A percentile compares a stretch with the other conserved stretches of the same genome.
Evolutionary conservation across 2,329 filamentous ascomycete species (phyloP).

Genomic region (Aurifilum marmelostoma): DNA sequence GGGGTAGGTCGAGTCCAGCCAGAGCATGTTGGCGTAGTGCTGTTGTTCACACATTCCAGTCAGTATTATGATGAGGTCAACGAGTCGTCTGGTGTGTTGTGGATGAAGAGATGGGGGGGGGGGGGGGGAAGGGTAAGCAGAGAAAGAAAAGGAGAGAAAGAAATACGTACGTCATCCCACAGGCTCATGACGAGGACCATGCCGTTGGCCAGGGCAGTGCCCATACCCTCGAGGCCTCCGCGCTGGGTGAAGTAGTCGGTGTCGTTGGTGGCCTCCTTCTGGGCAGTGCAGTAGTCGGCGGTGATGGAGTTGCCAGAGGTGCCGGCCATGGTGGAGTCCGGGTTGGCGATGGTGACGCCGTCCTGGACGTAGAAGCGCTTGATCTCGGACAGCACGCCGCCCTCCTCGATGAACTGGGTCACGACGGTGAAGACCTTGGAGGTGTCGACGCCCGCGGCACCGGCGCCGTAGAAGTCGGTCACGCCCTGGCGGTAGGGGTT

Average conservation of each 20-base stretch:
- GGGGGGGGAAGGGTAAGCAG: too few species aligned
- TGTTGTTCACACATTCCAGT: slow-evolving; percentile 14
- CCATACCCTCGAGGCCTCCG: slow-evolving; percentile 58
- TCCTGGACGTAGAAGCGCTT: slow-evolving; percentile 63
- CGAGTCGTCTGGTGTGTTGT: too few species aligned
- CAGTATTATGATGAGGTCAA: not conserved
- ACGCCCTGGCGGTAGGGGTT: slow-evolving; percentile 68
- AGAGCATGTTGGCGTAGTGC: slow-evolving; percentile 70
- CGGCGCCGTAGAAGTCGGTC: slow-evolving; percentile 62
- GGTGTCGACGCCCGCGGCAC: slow-evolving; percentile 57
- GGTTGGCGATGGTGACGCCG: slow-evolving; percentile 52
- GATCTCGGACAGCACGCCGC: slow-evolving; percentile 46
- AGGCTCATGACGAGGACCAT: slow-evolving; percentile 66
- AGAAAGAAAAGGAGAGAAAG: too few species aligned
- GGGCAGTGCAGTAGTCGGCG: slow-evolving; percentile 56
- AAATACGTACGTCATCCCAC: slow-evolving; percentile 54
- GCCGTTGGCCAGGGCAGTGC: slow-evolving; percentile 53
- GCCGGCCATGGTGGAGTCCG: slow-evolving; percentile 43
- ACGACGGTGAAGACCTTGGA: slow-evolving; percentile 62
- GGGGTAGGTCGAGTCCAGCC: slow-evolving; percentile 69
- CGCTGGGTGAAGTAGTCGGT: slow-evolving; percentile 53
- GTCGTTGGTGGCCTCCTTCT: slow-evolving; percentile 58
- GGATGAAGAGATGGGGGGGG: too few species aligned
- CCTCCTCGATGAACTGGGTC: slow-evolving; percentile 58
- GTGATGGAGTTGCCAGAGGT: slow-evolving; percentile 49